Conservation (phyloP, 441 rosid species). For the Populus trichocarpa region DNA sequence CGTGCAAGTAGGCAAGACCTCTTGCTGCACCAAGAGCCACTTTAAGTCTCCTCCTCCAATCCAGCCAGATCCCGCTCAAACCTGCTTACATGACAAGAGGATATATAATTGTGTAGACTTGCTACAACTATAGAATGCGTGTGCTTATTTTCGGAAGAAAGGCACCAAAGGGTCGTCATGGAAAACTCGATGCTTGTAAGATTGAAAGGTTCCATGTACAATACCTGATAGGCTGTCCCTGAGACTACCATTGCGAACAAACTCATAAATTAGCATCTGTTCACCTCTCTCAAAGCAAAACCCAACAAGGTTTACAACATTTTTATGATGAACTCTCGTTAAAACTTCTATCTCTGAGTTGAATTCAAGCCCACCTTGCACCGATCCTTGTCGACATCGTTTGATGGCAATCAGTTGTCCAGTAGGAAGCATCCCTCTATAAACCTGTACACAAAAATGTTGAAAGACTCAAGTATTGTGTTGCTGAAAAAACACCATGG, state of each 20-base stretch:
- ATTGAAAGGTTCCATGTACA: no score
- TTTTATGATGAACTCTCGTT: conserved; percentile 87
- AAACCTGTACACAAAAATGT: conserved; percentile 44
- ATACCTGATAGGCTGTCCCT: conserved; percentile 69
- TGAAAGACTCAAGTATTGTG: background rate
- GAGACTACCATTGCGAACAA: conserved; percentile 61
- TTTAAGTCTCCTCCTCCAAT: conserved; percentile 67
- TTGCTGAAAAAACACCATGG: no score
- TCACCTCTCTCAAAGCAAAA: conserved; percentile 74
- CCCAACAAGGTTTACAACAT: conserved; percentile 65
- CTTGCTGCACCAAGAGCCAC: conserved; percentile 69
- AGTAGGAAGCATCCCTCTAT: conserved; percentile 58
- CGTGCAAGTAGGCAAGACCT: conserved; percentile 74
- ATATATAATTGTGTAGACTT: background rate
- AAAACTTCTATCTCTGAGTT: conserved; percentile 88
- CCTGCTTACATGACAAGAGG: conserved; percentile 36
- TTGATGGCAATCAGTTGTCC: conserved; percentile 63
- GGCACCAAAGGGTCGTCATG: no score
- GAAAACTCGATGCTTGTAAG: no score
- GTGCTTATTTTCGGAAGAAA: no score
- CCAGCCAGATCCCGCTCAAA: conserved; percentile 58
- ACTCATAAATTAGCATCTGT: conserved; percentile 78
- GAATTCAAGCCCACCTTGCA: conserved; percentile 84
- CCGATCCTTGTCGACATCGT: conserved; percentile 78
- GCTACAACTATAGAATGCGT: background rate